These are phyloP conservation scores for Heritiera fomes DNA, from an alignment of 345 rosid genomes.

Conservation along the genomic window DNA sequence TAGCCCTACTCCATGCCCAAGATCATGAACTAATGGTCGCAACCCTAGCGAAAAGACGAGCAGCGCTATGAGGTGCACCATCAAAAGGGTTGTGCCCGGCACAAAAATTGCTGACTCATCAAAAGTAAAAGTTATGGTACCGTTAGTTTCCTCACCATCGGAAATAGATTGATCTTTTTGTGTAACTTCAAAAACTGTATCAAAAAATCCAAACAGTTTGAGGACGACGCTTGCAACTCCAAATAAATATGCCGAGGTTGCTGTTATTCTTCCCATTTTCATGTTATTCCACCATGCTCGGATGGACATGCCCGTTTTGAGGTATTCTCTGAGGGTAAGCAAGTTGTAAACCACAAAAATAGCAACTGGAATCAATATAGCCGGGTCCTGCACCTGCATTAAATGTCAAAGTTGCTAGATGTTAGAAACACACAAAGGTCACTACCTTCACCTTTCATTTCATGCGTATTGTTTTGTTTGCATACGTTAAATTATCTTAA, in stretches of 20 bases:
- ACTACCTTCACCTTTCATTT: too few relatives aligned
- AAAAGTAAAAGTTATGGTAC: conserved; percentile 38
- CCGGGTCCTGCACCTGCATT: conserved; percentile 38
- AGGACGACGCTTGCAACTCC: conserved; percentile 32
- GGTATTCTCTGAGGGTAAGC: conserved; percentile 35
- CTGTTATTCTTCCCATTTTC: conserved; percentile 34
- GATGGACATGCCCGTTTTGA: conserved; percentile 31
- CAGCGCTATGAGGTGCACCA: conserved; percentile 47
- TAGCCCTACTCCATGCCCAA: conserved; percentile 26
- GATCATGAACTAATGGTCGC: conserved; percentile 3
- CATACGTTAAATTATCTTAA: too few relatives aligned
- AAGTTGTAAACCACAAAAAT: conserved; percentile 27
- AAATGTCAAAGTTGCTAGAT: neutral
- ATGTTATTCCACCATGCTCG: conserved; percentile 50
- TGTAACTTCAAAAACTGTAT: conserved; percentile 50
- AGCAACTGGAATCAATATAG: conserved; percentile 23
- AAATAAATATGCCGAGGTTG: conserved; percentile 46
- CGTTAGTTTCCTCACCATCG: neutral
- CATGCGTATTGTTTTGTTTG: too few relatives aligned
- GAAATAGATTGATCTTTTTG: conserved; percentile 33
- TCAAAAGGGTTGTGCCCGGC: conserved; percentile 53
- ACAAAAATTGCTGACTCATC: conserved; percentile 45
- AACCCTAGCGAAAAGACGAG: conserved; percentile 17
- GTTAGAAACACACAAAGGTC: neutral
- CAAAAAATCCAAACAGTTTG: conserved; percentile 51